Evolutionary conservation across 495 filamentous ascomycete species (phyloP).

Genomic region (Xylaria palmicola): DNA sequence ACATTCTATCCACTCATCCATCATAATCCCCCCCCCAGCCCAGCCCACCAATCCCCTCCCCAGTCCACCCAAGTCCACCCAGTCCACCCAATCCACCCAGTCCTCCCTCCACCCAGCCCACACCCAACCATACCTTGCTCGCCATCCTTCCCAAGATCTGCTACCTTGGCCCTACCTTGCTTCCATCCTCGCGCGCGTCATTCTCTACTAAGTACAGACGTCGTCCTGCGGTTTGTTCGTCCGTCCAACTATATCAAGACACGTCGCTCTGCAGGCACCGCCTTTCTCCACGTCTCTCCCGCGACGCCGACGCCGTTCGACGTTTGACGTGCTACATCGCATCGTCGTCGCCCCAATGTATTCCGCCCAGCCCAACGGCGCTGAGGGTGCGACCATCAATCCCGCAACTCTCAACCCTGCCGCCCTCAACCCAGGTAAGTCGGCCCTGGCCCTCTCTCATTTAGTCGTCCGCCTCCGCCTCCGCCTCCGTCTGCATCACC

Average conservation of each 20-base stretch:
- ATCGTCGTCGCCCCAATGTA: constrained; percentile 48
- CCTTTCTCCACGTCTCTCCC: constrained; percentile 35
- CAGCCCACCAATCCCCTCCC: neutral
- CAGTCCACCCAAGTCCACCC: neutral
- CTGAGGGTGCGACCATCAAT: constrained; percentile 58
- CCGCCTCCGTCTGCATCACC: neutral
- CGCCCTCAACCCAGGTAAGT: constrained; percentile 55
- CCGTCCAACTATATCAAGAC: constrained; percentile 58
- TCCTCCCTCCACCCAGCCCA: neutral
- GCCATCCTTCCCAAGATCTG: constrained; percentile 34
- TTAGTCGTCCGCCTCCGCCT: constrained; percentile 14
- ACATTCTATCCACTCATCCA: constrained; percentile 1
- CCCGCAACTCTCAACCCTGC: constrained; percentile 55
- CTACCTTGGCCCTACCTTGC: constrained; percentile 25
- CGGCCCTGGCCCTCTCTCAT: constrained; percentile 16
- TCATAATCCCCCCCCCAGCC: no score
- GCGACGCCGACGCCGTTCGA: constrained; percentile 22
- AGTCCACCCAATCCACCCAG: neutral
- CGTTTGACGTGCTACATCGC: constrained; percentile 34
- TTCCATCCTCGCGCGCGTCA: constrained; percentile 39
- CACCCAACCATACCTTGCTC: constrained; percentile 2
- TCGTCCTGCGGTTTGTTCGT: constrained; percentile 25
- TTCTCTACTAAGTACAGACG: constrained; percentile 28
- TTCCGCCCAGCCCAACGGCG: constrained; percentile 55
- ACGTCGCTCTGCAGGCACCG: constrained; percentile 52